Conservation (phyloP, 225 moss, liverwort and hornwort species). For the Sphagnum contortum region DNA sequence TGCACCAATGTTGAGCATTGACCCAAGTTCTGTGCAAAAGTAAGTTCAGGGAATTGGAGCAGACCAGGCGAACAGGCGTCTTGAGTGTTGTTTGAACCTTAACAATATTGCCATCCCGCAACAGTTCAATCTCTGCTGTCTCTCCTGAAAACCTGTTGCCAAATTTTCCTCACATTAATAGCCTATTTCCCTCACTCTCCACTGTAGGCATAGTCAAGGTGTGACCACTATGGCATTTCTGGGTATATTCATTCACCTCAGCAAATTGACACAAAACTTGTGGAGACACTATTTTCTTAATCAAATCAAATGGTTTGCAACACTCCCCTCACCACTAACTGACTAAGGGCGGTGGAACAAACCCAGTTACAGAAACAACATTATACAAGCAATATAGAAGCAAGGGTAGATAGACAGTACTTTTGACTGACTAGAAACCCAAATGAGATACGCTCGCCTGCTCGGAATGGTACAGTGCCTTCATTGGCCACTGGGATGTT, state of each 20-base stretch:
- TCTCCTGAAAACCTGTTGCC: conserved; percentile 77
- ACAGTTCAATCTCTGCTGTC: conserved; percentile 60
- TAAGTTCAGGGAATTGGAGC: neutral
- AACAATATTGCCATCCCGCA: conserved; percentile 66
- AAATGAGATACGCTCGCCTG: conserved; percentile 94
- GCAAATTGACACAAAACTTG: too few species aligned
- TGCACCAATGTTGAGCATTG: too few species aligned
- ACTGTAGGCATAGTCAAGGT: too few species aligned
- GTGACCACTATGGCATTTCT: too few species aligned
- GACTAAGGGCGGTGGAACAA: too few species aligned
- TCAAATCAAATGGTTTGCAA: too few species aligned
- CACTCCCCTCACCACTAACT: too few species aligned
- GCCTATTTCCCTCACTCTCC: neutral
- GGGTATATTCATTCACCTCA: too few species aligned
- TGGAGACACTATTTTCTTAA: too few species aligned
- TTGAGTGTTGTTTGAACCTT: conserved; percentile 67
- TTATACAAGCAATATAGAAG: too few species aligned
- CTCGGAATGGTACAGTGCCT: conserved; percentile 95
- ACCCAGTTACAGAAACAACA: too few species aligned
- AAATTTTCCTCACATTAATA: neutral
- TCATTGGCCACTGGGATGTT: conserved; percentile 82
- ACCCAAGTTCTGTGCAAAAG: too few species aligned
- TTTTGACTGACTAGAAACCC: conserved; percentile 98
- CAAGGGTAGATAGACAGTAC: conserved; percentile 19
- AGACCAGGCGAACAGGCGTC: conserved; percentile 79